Evolutionary conservation across 1,284 basidiomycete genomes (phyloP).

Genomic region (Irpex lacteus): DNA sequence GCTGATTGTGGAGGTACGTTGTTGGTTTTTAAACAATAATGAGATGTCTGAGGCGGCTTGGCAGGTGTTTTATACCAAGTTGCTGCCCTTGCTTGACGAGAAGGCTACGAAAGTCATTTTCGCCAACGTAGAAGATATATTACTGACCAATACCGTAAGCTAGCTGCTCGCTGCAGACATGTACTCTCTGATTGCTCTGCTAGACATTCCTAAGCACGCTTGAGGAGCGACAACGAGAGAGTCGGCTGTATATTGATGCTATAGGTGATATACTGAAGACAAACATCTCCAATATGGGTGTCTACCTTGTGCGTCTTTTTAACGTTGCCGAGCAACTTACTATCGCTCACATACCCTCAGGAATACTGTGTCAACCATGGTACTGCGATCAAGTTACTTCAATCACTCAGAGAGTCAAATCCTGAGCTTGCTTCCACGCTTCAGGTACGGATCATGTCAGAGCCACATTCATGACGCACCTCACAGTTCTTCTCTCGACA

Average conservation of each 20-base stretch:
- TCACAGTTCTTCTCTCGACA: constrained; percentile 24
- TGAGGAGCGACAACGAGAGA: constrained; percentile 88
- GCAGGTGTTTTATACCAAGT: constrained; percentile 79
- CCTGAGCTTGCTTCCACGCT: constrained; percentile 65
- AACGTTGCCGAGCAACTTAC: not conserved
- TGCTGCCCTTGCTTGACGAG: constrained; percentile 72
- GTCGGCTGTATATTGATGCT: constrained; percentile 83
- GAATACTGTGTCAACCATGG: constrained; percentile 92
- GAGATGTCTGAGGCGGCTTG: no score
- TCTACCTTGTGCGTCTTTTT: constrained; percentile 64
- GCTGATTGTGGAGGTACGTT: constrained; percentile 78
- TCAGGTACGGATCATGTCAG: constrained; percentile 45
- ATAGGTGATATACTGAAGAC: constrained; percentile 84
- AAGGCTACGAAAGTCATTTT: constrained; percentile 86
- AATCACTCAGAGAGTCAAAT: constrained; percentile 70
- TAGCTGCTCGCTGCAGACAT: not conserved
- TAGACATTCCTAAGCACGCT: constrained; percentile 81
- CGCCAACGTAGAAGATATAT: constrained; percentile 89
- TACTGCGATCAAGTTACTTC: constrained; percentile 76
- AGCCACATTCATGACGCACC: not conserved
- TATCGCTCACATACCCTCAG: constrained; percentile 35
- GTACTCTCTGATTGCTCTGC: constrained; percentile 13
- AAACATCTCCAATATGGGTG: constrained; percentile 74
- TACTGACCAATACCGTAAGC: constrained; percentile 81
- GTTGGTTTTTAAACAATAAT: not conserved